phyloP scores from a whole-genome alignment of 2,329 filamentous ascomycete genomes.

The Verticillium dahliae region DNA sequence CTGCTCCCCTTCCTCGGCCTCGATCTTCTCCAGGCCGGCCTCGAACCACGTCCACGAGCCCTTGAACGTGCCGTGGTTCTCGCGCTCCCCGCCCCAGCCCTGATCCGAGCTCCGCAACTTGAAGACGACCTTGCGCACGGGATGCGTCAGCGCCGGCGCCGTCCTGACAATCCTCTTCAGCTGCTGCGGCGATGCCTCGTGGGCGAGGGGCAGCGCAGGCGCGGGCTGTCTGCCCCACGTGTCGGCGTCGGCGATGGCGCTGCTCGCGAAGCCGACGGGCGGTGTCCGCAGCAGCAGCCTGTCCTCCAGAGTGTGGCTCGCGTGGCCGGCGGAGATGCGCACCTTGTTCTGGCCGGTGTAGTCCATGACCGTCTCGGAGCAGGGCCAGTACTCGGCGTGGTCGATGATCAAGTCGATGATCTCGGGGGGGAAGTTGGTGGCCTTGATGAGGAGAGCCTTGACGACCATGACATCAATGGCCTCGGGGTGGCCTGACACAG shows the following conservation, averaged over 20 bases:
- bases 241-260: constrained; percentile 2
- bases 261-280: constrained; percentile 27
- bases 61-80: constrained; percentile 29
- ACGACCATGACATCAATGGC: constrained; percentile 42
- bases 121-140: constrained; percentile 57
- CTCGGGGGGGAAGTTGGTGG: constrained; percentile 42
- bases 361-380: constrained; percentile 29
- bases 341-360: constrained; percentile 13
- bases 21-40: constrained; percentile 51
- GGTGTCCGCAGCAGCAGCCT: constrained; percentile 30
- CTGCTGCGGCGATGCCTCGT: constrained; percentile 16
- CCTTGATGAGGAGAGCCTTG: constrained; percentile 38
- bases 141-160: constrained; percentile 28
- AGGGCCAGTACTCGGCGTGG: constrained; percentile 56
- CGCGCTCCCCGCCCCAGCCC: constrained; percentile 38
- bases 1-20: constrained; percentile 16
- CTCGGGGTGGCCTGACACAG: constrained; percentile 23
- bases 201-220: constrained; percentile 1
- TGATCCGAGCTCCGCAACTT: constrained; percentile 52
- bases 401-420: constrained; percentile 51
- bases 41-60: constrained; percentile 59
- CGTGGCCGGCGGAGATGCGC: constrained; percentile 15
- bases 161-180: constrained; percentile 21
- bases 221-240: not conserved
- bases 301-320: constrained; percentile 15